phyloP scores from a whole-genome alignment of 306 rosid species.

The Inga laurina region DNA sequence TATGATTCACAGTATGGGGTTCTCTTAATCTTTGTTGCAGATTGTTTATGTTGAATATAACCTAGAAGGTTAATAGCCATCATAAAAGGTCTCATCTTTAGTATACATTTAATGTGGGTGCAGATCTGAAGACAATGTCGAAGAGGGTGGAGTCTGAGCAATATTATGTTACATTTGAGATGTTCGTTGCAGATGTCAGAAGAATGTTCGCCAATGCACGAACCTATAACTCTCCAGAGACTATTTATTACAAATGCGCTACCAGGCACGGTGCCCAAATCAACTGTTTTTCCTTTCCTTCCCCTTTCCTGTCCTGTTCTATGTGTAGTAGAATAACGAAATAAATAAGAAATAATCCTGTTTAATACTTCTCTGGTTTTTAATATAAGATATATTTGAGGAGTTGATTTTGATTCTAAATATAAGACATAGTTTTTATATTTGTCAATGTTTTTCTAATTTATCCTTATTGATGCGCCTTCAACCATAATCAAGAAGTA shows the following conservation, averaged over 20 bases:
- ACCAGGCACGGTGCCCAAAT: constrained; percentile 51
- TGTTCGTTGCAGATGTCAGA: constrained; percentile 88
- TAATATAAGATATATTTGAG: too few species aligned
- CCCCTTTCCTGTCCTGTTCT: background rate
- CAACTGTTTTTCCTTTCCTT: background rate
- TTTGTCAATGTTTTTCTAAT: too few species aligned
- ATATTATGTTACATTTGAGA: constrained; percentile 90
- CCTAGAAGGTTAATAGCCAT: background rate
- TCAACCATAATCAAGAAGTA: too few species aligned
- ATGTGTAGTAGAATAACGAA: background rate
- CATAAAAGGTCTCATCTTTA: background rate
- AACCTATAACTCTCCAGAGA: constrained; percentile 90
- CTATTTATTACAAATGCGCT: constrained; percentile 88
- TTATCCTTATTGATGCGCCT: too few species aligned
- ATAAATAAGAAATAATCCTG: background rate
- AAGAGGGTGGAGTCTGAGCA: constrained; percentile 97
- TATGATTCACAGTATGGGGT: background rate
- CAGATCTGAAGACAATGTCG: constrained; percentile 91
- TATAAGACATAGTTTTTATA: too few species aligned
- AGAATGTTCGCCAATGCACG: constrained; percentile 94
- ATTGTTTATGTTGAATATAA: background rate
- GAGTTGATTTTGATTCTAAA: too few species aligned
- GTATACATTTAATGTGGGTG: constrained; percentile 22
- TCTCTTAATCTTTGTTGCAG: background rate
- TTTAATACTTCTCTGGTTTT: background rate